Evolutionary conservation across 768 basidiomycete species (phyloP), one percentile per base, ranked within the genome.

Genomic region (Gyrodon lividus): DNA sequence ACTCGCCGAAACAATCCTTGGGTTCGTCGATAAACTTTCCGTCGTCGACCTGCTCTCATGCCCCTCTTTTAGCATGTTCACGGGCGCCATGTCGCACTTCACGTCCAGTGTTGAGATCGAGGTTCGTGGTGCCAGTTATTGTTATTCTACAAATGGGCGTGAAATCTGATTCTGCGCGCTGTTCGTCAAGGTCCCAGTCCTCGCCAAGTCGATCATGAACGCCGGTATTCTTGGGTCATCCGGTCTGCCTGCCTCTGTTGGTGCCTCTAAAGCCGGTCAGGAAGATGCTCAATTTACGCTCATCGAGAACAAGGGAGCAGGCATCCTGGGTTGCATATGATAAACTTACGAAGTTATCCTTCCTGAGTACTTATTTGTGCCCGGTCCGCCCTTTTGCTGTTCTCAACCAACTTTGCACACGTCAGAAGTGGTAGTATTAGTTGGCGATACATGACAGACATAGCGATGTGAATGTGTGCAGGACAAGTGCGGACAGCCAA

Each of bases 151-250:
- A n/a, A n/a, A n/a, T 47, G 59, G 23, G 31, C 31, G 7, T 10
- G 8, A 9, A 2, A 1, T 1, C 10, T 19, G 42, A 34, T 24
- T 23, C 23, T 24, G 50, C 48, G 14, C 41, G 20, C 37, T 19
- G 16, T 14, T 23, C 17, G 8, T 24, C 5, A 48, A 88, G 82
- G 70, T 86, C 2, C 56, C 74, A 1, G 70, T 70, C 2, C 72
- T 88, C 4, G 84, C 76, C 3, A 80, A 75, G 58, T 76, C 80
- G n/a, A 72, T 84, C 5, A 69, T 71, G 20, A 59, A 71, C 22
- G 85, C 81, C 1, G 85, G 86, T 1, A 69, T 66, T 14, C 65
- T 84, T 2, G 86, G 86, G 1, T 77, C 80, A 0, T 63, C 74
- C 0, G 68, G 58, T 1, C 69, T 89, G 9, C 77, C 82, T 0